Evolutionary conservation across 1,139 yeast species (phyloP).

Genomic region (Pichia sp.): DNA sequence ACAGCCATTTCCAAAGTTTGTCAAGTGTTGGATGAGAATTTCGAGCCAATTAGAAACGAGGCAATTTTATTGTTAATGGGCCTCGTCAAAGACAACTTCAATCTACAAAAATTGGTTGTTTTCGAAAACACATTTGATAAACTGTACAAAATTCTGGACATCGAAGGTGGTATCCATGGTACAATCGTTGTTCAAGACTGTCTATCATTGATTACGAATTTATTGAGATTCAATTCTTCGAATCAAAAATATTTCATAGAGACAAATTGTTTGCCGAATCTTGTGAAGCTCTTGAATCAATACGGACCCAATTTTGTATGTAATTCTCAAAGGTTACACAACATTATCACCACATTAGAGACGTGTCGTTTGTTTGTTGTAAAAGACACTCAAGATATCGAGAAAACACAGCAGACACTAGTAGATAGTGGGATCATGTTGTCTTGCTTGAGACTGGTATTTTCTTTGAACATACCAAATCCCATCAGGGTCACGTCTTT

Average conservation of each 20-base stretch:
- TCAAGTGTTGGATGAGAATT: constrained; percentile 54
- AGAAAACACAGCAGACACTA: constrained; percentile 54
- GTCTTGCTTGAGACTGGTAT: constrained; percentile 59
- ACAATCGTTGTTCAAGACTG: constrained; percentile 91
- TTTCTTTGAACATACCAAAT: constrained; percentile 55
- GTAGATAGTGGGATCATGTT: constrained; percentile 56
- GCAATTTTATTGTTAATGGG: constrained; percentile 78
- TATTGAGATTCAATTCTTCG: constrained; percentile 76
- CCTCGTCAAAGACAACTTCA: constrained; percentile 72
- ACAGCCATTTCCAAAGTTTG: constrained; percentile 76
- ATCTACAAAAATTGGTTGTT: constrained; percentile 87
- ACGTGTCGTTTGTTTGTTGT: constrained; percentile 67
- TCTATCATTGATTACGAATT: constrained; percentile 60
- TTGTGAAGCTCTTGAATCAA: constrained; percentile 55
- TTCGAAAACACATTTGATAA: constrained; percentile 89
- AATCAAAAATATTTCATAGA: constrained; percentile 87
- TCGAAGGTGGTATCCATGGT: constrained; percentile 87
- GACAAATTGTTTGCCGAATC: constrained; percentile 64
- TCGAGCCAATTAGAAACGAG: constrained; percentile 90
- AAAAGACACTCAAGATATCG: constrained; percentile 63
- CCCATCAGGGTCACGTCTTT: constrained; percentile 59
- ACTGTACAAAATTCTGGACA: constrained; percentile 65
- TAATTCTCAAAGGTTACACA: constrained; percentile 66
- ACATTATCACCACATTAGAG: constrained; percentile 59
- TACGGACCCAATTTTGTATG: constrained; percentile 42